Evolutionary conservation across 768 basidiomycete species (phyloP).

Genomic region (Calocera cornea): DNA sequence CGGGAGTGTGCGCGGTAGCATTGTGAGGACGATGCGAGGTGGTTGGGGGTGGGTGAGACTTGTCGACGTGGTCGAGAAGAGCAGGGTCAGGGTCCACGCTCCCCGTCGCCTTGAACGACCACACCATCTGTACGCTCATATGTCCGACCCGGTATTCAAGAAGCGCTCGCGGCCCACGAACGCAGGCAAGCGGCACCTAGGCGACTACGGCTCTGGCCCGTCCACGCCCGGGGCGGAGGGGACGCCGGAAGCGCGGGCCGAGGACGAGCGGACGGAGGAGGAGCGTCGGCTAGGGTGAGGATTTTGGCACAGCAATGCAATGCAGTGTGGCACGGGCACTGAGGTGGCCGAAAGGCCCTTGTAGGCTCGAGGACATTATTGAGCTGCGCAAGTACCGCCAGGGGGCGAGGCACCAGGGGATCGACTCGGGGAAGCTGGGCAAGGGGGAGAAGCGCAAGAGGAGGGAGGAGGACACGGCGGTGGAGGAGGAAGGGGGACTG

Average conservation of each 20-base stretch:
- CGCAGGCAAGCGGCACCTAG: constrained; percentile 16
- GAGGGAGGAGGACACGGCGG: constrained; percentile 30
- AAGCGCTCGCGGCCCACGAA: constrained; percentile 25
- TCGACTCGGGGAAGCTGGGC: constrained; percentile 71
- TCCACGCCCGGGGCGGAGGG: constrained; percentile 2
- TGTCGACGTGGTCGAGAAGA: background rate
- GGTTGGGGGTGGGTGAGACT: no score
- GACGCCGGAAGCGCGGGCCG: constrained; percentile 4
- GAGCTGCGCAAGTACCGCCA: constrained; percentile 55
- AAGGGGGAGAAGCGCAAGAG: constrained; percentile 64
- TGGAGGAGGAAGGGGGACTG: constrained; percentile 41
- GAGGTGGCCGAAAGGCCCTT: constrained; percentile 17
- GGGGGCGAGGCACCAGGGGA: constrained; percentile 59
- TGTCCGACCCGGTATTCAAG: constrained; percentile 24
- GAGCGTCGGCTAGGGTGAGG: constrained; percentile 6
- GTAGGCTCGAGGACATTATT: constrained; percentile 67
- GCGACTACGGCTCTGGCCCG: constrained; percentile 1
- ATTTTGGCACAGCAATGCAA: background rate
- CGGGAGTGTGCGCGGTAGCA: background rate
- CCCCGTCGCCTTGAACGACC: background rate
- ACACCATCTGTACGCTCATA: background rate
- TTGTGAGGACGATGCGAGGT: background rate
- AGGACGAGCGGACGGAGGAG: constrained; percentile 5
- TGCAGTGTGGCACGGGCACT: constrained; percentile 14
- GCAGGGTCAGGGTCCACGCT: background rate